Evolutionary conservation across 2,329 filamentous ascomycete genomes (phyloP).

Genomic region (Colletotrichum tabaci): DNA sequence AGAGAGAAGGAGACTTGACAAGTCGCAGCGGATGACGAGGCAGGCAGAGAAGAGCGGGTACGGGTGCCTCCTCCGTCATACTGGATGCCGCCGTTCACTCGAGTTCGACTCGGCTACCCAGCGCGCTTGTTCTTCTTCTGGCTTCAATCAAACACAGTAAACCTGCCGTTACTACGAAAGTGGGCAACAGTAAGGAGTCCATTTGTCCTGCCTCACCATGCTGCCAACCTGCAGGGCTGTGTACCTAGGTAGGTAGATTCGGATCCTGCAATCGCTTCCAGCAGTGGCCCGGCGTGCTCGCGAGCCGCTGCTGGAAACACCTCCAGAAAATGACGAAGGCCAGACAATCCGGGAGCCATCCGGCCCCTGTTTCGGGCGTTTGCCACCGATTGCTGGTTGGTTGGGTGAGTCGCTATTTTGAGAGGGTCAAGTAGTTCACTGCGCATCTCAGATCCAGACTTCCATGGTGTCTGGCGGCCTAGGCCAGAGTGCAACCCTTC

Average conservation of each 20-base stretch:
- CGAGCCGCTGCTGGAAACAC: constrained; percentile 33
- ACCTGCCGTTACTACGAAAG: constrained; percentile 24
- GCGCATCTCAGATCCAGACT: constrained; percentile 31
- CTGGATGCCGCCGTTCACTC: constrained; percentile 7
- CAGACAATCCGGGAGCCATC: constrained; percentile 29
- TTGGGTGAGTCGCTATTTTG: constrained; percentile 36
- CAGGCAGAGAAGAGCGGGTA: constrained; percentile 2
- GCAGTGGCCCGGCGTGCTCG: constrained; percentile 34
- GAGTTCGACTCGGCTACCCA: not conserved
- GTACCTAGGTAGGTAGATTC: not conserved
- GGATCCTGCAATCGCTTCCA: constrained; percentile 42
- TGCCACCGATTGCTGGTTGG: constrained; percentile 37
- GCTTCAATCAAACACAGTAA: constrained; percentile 33
- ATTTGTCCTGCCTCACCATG: constrained; percentile 41
- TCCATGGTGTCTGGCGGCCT: constrained; percentile 29
- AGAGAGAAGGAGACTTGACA: constrained; percentile 18
- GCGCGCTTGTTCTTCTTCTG: constrained; percentile 26
- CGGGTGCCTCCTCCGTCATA: constrained; percentile 32
- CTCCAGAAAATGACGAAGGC: constrained; percentile 31
- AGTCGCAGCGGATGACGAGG: constrained; percentile 7
- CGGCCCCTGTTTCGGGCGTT: constrained; percentile 34
- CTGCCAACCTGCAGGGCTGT: constrained; percentile 35
- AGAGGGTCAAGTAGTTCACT: constrained; percentile 25
- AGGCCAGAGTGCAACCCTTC: constrained; percentile 34
- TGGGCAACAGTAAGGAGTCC: constrained; percentile 23